Base-by-base conservation (phyloP, 129 eudicot genomes). In the Rutidosis leptorrhynchoides region DNA sequence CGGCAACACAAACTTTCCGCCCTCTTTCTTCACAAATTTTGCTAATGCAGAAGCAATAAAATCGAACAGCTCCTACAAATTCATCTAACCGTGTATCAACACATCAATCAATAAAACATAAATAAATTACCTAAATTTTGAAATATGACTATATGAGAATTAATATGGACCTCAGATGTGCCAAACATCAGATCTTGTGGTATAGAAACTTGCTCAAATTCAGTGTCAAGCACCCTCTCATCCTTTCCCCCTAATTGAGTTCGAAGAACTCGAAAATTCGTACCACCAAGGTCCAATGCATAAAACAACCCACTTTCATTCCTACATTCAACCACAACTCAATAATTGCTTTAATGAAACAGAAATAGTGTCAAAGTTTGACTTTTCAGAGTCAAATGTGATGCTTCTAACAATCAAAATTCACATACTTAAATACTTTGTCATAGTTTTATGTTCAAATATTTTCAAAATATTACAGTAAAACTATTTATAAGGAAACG, bases 261-360 rank as follows among this genome's bases (percentile, higher is more conserved):
- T 72, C 97, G 78, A 32, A 90, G 77, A 66, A 87, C 95, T 24
- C 97, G 89, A 35, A 90, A 90, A 64, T 90, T 90, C 7, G 97
- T 87, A 28, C 95, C 97, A 7, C 97, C 97, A 62, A 90, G 95
- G 74, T 90, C 95, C 83, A 90, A 57, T 17, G 92, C 95, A 69
- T 90, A 90, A 71, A 80, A 90, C 80, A 90, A 71, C 28, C 95
- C 97, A 28, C 84, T 84, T 68, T 90, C 97, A 64, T 84, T 74
- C 85, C 97, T 90, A 4, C 28, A 58, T 58, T 23, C 68, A 74
- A 46, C 43, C 46, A 57, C 19, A 58, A 4, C n/a, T 63, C 20
- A 67, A 17, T 3, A 49, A 51, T 3, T 2, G 35, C 61, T 25
- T 51, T 48, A 25, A 46, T 0, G 16, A n/a, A n/a, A 49, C 46